Evolutionary conservation across 2,329 filamentous ascomycete genomes (phyloP).

Genomic region (Pseudogymnoascus sp.): DNA sequence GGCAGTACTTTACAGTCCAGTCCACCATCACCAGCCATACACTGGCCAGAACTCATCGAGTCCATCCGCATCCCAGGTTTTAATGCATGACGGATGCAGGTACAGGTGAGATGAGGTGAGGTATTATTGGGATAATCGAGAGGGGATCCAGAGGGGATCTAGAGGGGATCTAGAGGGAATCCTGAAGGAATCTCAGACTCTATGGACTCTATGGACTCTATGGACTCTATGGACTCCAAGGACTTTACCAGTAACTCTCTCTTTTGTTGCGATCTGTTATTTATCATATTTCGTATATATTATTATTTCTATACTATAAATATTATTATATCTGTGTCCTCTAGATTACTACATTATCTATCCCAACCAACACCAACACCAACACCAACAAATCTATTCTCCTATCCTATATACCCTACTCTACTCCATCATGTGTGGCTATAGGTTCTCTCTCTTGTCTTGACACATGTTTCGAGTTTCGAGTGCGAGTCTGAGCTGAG

Average conservation of each 20-base stretch:
- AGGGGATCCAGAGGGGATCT: no score
- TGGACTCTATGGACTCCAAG: no score
- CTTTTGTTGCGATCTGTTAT: not conserved
- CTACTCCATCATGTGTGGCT: not conserved
- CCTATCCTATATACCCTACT: not conserved
- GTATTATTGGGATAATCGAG: not conserved
- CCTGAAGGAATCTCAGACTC: no score
- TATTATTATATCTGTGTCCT: not conserved
- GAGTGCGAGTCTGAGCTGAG: not conserved
- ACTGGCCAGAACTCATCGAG: not conserved
- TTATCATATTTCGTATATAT: not conserved
- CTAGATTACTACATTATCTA: not conserved
- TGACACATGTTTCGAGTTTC: not conserved
- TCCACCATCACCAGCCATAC: not conserved
- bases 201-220: no score
- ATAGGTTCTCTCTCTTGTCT: not conserved
- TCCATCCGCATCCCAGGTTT: not conserved
- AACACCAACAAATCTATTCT: not conserved
- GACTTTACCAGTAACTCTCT: no score
- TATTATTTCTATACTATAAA: not conserved
- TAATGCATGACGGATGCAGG: slow-evolving; percentile 2
- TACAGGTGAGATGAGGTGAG: not conserved
- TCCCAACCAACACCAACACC: not conserved
- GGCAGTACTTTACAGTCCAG: not conserved
- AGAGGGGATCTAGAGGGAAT: no score